Evolutionary conservation across 192 early-diverging fungal species (phyloP).

Genomic region (Gaertneriomyces sp.): DNA sequence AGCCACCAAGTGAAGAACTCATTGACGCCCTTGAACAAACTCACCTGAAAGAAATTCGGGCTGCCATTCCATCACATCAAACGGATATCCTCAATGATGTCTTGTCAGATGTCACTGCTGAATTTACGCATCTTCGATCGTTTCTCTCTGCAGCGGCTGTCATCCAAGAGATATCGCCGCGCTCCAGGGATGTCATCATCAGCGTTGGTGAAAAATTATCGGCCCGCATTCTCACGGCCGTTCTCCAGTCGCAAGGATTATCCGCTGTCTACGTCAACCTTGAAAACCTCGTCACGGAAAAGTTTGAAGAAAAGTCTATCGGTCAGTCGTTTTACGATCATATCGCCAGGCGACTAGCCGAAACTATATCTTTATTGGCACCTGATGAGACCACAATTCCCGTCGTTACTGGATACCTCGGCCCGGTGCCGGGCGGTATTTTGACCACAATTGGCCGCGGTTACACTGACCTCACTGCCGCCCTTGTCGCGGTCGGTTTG

Average conservation of each 20-base stretch:
- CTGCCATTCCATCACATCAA: conserved; percentile 14
- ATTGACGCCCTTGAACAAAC: conserved; percentile 78
- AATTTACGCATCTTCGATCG: conserved; percentile 71
- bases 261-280: conserved; percentile 82
- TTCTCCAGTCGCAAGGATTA: conserved; percentile 78
- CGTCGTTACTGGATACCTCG: conserved; percentile 96
- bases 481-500: conserved; percentile 86
- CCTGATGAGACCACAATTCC: conserved; percentile 65
- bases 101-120: conserved; percentile 61
- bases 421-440: conserved; percentile 92
- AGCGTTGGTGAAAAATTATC: conserved; percentile 92
- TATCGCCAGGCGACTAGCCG: conserved; percentile 64
- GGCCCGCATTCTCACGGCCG: conserved; percentile 80
- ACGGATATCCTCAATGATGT: too few species aligned
- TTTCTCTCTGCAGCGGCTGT: conserved; percentile 93
- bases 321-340: conserved; percentile 98
- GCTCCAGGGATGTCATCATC: conserved; percentile 92
- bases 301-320: conserved; percentile 74
- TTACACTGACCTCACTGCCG: conserved; percentile 97
- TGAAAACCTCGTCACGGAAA: conserved; percentile 75
- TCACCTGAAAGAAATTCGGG: conserved; percentile 67
- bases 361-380: conserved; percentile 37
- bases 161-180: conserved; percentile 95
- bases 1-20: too few species aligned
- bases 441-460: conserved; percentile 91